phyloP scores from a whole-genome alignment of 805 yeast species.

The Zygoascus tannicola region DNA sequence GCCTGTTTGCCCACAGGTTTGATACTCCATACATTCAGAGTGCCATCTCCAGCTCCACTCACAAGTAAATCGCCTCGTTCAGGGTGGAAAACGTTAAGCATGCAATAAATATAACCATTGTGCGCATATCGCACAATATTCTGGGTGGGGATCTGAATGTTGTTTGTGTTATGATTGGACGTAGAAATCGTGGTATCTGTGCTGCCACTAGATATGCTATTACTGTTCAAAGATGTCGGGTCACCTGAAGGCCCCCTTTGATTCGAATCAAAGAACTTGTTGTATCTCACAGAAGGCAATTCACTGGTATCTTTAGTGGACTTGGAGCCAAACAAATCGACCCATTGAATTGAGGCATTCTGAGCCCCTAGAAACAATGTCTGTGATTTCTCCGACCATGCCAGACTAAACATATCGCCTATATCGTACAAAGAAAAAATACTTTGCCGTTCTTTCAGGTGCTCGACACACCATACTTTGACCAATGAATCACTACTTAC shows the following conservation, averaged over 20 bases:
- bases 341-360: conserved; percentile 79
- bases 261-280: conserved; percentile 85
- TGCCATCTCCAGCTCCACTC: conserved; percentile 88
- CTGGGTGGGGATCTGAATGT: conserved; percentile 47
- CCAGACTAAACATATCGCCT: conserved; percentile 84
- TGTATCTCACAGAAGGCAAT: conserved; percentile 60
- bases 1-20: background rate
- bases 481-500: conserved; percentile 89
- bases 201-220: background rate
- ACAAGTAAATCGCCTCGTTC: conserved; percentile 34
- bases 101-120: conserved; percentile 77
- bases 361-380: conserved; percentile 83
- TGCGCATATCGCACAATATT: conserved; percentile 79
- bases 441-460: conserved; percentile 42
- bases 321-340: conserved; percentile 24
- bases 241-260: conserved; percentile 28
- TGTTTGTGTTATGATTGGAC: background rate
- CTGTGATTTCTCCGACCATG: conserved; percentile 51
- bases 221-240: conserved; percentile 7
- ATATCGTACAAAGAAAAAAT: conserved; percentile 79
- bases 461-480: conserved; percentile 67
- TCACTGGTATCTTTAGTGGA: conserved; percentile 24
- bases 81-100: conserved; percentile 32
- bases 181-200: background rate
- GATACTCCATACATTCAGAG: conserved; percentile 64